phyloP scores from a whole-genome alignment of 2,329 filamentous ascomycete species.

The Ampelomyces quisqualis region DNA sequence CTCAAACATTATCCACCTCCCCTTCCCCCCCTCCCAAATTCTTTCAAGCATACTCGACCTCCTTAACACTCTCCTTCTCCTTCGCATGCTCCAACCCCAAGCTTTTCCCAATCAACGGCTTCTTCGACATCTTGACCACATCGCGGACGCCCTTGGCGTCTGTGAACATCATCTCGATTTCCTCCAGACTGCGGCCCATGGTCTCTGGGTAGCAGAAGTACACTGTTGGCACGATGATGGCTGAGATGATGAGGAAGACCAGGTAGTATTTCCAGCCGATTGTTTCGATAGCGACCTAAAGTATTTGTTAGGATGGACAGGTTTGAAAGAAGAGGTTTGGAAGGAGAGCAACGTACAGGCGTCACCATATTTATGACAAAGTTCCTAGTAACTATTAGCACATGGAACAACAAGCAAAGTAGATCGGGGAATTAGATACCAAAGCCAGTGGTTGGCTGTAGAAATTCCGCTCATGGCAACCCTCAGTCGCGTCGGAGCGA shows the following conservation, averaged over 20 bases:
- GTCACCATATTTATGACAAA: slow-evolving; percentile 33
- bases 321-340: slow-evolving; percentile 46
- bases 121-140: slow-evolving; percentile 26
- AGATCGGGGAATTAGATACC: no score
- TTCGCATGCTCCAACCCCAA: slow-evolving; percentile 7
- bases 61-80: slow-evolving; percentile 11
- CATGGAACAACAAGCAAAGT: no score
- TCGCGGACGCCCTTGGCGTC: slow-evolving; percentile 38
- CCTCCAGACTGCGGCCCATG: slow-evolving; percentile 54
- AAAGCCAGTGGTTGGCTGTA: slow-evolving; percentile 55
- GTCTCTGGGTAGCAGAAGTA: slow-evolving; percentile 52
- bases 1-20: background rate
- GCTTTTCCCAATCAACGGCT: slow-evolving; percentile 16
- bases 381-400: no score
- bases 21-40: background rate
- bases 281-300: slow-evolving; percentile 48
- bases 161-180: slow-evolving; percentile 45
- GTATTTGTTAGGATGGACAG: background rate
- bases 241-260: slow-evolving; percentile 51
- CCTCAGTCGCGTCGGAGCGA: slow-evolving; percentile 55
- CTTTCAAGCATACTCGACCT: slow-evolving; percentile 10
- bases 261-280: slow-evolving; percentile 58
- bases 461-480: slow-evolving; percentile 59
- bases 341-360: slow-evolving; percentile 47
- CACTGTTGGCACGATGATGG: slow-evolving; percentile 49